Evolutionary conservation across 495 filamentous ascomycete species (phyloP).

Genomic region (Penicillium nucicola): DNA sequence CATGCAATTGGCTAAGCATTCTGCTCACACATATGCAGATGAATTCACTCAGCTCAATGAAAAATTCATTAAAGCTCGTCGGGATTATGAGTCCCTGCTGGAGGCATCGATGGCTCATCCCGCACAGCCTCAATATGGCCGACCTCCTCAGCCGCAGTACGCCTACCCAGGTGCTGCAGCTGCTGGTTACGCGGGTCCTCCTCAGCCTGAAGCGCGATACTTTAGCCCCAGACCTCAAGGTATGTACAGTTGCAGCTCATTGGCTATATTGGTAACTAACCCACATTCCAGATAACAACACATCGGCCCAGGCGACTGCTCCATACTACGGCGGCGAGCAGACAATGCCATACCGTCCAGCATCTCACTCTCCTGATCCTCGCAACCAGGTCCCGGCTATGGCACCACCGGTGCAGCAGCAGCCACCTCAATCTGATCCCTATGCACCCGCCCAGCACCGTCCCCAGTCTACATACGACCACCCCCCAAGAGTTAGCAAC

Average conservation of each 20-base stretch:
- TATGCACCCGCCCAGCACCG: conserved; percentile 47
- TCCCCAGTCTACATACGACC: conserved; percentile 71
- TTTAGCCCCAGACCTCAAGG: conserved; percentile 62
- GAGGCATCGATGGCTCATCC: conserved; percentile 94
- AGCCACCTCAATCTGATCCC: conserved; percentile 38
- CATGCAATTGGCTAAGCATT: neutral
- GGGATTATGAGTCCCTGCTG: conserved; percentile 93
- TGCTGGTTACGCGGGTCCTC: conserved; percentile 46
- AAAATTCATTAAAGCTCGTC: conserved; percentile 97
- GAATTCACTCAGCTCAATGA: conserved; percentile 98
- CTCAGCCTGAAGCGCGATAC: conserved; percentile 64
- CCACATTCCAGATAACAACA: conserved; percentile 26
- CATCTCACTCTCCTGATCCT: conserved; percentile 44
- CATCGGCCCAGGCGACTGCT: conserved; percentile 25
- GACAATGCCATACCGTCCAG: conserved; percentile 33
- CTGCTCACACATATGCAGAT: conserved; percentile 51
- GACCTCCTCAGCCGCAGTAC: conserved; percentile 60
- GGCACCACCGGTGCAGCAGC: conserved; percentile 29
- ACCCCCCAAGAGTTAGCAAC: conserved; percentile 84
- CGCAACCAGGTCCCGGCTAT: conserved; percentile 37
- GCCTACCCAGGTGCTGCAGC: conserved; percentile 56
- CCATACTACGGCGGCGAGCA: conserved; percentile 39
- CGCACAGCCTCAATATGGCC: conserved; percentile 67
- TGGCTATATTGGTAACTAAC: neutral
- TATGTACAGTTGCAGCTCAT: conserved; percentile 15